phyloP scores from a whole-genome alignment of 2,329 filamentous ascomycete genomes.

The Lachnellula cervina region DNA sequence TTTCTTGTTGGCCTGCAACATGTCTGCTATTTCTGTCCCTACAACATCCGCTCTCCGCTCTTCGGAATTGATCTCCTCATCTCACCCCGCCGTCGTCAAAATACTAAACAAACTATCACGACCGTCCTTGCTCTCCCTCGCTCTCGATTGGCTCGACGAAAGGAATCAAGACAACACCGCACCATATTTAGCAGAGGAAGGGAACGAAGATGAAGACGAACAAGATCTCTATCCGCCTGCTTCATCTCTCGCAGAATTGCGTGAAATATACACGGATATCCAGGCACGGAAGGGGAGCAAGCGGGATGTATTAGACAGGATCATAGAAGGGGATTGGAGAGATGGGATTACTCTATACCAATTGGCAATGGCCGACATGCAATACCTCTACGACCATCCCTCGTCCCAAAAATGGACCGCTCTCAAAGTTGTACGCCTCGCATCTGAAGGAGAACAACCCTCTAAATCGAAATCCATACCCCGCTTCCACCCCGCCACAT shows the following conservation, averaged over 20 bases:
- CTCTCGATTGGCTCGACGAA: constrained; percentile 71
- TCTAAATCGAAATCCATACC: constrained; percentile 50
- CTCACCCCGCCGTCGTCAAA: constrained; percentile 60
- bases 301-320: constrained; percentile 58
- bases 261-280: constrained; percentile 58
- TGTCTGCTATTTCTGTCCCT: constrained; percentile 54
- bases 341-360: constrained; percentile 61
- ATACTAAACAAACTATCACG: constrained; percentile 66
- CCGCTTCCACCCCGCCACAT: constrained; percentile 74
- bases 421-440: constrained; percentile 52
- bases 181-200: constrained; percentile 54
- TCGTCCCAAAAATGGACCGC: constrained; percentile 60
- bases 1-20: neutral
- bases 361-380: constrained; percentile 63
- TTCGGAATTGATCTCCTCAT: constrained; percentile 60
- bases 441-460: constrained; percentile 38
- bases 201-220: constrained; percentile 51
- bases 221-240: constrained; percentile 67
- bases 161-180: constrained; percentile 54
- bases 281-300: constrained; percentile 56
- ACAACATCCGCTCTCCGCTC: constrained; percentile 69
- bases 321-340: constrained; percentile 65
- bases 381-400: constrained; percentile 62
- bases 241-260: constrained; percentile 59
- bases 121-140: constrained; percentile 65